Conservation (phyloP, 306 rosid species). For the Vigna radiata region DNA sequence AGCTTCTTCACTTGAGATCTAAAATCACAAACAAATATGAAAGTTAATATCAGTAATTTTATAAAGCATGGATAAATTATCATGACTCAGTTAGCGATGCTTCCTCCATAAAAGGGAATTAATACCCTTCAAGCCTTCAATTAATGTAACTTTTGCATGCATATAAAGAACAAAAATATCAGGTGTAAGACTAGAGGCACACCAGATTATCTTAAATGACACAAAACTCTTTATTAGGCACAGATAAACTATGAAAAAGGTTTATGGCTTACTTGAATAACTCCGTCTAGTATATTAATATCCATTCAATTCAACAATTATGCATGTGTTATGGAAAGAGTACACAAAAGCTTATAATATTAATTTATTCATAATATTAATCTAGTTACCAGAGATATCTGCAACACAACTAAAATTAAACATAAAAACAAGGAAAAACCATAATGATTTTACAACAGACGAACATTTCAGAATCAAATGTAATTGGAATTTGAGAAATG, state of each 20-base stretch:
- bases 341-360: too few relatives aligned
- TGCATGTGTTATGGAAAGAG: too few relatives aligned
- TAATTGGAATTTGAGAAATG: too few relatives aligned
- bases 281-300: too few relatives aligned
- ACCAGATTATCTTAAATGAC: not conserved
- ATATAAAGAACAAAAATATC: not conserved
- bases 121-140: constrained; percentile 5
- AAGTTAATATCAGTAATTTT: not conserved
- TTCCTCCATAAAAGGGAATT: constrained; percentile 11
- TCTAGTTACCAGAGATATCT: too few relatives aligned
- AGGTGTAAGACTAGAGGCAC: constrained; percentile 13
- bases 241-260: not conserved
- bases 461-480: too few relatives aligned
- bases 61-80: constrained; percentile 28
- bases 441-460: too few relatives aligned
- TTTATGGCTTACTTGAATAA: too few relatives aligned
- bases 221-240: not conserved
- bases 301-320: too few relatives aligned
- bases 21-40: constrained; percentile 36
- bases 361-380: too few relatives aligned
- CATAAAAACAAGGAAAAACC: too few relatives aligned
- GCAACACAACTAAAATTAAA: too few relatives aligned
- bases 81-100: not conserved
- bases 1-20: constrained; percentile 93
- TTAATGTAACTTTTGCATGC: not conserved